Evolutionary conservation across 2,329 filamentous ascomycete genomes (phyloP), one percentile per base, ranked within the genome.

Genomic region (Endothia cerciana): DNA sequence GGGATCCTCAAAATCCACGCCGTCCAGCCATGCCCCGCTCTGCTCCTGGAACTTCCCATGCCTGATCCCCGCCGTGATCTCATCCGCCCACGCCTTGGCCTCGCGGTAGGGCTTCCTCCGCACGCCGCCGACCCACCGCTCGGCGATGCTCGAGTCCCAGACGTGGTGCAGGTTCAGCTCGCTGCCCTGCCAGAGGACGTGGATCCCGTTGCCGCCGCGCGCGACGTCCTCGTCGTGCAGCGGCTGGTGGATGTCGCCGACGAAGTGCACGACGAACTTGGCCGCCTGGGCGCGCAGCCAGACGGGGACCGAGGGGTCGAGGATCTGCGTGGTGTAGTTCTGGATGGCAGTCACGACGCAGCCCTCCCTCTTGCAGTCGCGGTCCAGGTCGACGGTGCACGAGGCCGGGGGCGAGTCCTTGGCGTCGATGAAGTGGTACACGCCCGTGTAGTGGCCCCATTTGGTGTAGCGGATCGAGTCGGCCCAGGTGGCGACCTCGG

Each of bases 131-230:
- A 89, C 79, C 72, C 86, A 77, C 72, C 88, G 85, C 77, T 91
- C 88, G 0, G 87, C 83, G 68, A 92, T 92, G 70, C 84, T 85
- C 62, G 84, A 87, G 73, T 93, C 91, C 90, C 90, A 93, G 19
- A 92, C 85, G 65, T 89, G 83, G 73, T 93, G 91, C 51, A 93
- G 81, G 73, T 93, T 93, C 64, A 85, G 82, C 36, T 80, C 75
- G 38, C 76, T 74, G 3, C 82, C 83, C 33, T 87, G 80, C 77
- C 88, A 93, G 19, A 77, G 79, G 1, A 93, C 90, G 17, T 81
- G 75, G 70, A 93, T 90, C 13, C 84, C 83, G 70, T 93, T 93
- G 0, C 90, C 90, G 63, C 91, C 91, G 28, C 82, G 78, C 2
- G 82, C 81, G 7, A 89, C 83, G 64, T 89, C 82, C 76, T 91